phyloP scores from a whole-genome alignment of 768 basidiomycete species.

The Leccinum incarnatum region DNA sequence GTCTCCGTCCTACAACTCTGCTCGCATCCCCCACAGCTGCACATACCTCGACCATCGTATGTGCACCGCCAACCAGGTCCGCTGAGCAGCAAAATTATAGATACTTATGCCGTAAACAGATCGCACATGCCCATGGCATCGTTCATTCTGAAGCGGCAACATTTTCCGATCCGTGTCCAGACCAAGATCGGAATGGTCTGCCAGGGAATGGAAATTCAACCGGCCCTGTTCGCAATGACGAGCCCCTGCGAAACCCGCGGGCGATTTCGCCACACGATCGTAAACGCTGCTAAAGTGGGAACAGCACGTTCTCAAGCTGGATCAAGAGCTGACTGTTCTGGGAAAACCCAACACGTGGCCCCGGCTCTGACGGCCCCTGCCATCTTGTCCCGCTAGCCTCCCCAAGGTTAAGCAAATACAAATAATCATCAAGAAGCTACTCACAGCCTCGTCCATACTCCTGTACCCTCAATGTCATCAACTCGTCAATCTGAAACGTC shows the following conservation, averaged over 20 bases:
- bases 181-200: background rate
- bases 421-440: conserved; percentile 13
- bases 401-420: conserved; percentile 22
- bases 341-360: conserved; percentile 19
- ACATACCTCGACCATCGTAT: background rate
- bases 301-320: conserved; percentile 16
- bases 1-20: background rate
- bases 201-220: background rate
- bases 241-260: conserved; percentile 25
- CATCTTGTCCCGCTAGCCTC: background rate
- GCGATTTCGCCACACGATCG: conserved; percentile 7
- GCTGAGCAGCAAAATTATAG: conserved; percentile 11
- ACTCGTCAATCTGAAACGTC: background rate
- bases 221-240: conserved; percentile 18
- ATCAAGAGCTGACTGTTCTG: conserved; percentile 12
- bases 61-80: background rate
- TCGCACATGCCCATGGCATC: background rate
- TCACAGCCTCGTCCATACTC: conserved; percentile 11
- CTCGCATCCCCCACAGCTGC: background rate
- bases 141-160: conserved; percentile 1
- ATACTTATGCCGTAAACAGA: conserved; percentile 7
- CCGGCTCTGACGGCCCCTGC: background rate
- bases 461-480: background rate
- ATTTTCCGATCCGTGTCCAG: background rate
- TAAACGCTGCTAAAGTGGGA: conserved; percentile 14